Evolutionary conservation across 257 asterid species (phyloP).

Genomic region (Agastache rugosa): DNA sequence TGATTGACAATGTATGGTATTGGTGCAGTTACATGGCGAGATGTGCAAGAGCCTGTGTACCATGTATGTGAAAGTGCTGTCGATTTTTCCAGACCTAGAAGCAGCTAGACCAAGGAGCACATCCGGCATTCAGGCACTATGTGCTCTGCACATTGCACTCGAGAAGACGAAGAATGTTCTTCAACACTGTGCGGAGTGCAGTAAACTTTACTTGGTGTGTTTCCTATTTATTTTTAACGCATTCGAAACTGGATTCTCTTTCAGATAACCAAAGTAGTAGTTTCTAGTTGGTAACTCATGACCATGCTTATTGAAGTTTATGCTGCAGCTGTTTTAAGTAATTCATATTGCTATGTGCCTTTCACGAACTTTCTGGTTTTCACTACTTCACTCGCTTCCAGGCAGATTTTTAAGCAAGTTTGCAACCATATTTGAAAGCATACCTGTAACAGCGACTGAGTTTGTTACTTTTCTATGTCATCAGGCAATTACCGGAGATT

Average conservation of each 20-base stretch:
- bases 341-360: conserved; percentile 18
- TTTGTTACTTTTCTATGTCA: conserved; percentile 21
- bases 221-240: conserved; percentile 1
- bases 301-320: conserved; percentile 9
- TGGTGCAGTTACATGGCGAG: conserved; percentile 88
- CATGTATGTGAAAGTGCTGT: conserved; percentile 76
- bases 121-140: conserved; percentile 97
- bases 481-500: conserved; percentile 98
- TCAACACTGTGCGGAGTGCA: conserved; percentile 93
- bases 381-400: conserved; percentile 20
- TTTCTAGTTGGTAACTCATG: conserved; percentile 1
- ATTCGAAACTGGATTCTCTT: not conserved
- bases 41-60: conserved; percentile 89
- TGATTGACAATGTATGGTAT: conserved; percentile 36
- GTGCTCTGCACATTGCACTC: conserved; percentile 96
- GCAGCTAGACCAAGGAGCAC: conserved; percentile 98
- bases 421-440: not conserved
- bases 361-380: conserved; percentile 21
- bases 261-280: not conserved
- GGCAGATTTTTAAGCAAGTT: conserved; percentile 7
- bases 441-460: conserved; percentile 23
- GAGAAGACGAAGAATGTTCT: conserved; percentile 95
- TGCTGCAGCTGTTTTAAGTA: not conserved
- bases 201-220: conserved; percentile 95
- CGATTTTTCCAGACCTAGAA: conserved; percentile 92